Percentiles rank a stretch among this genome's conserved stretches.
These are phyloP conservation scores for Ormosia emarginata DNA, from an alignment of 306 rosid species.

Conservation along the genomic window DNA sequence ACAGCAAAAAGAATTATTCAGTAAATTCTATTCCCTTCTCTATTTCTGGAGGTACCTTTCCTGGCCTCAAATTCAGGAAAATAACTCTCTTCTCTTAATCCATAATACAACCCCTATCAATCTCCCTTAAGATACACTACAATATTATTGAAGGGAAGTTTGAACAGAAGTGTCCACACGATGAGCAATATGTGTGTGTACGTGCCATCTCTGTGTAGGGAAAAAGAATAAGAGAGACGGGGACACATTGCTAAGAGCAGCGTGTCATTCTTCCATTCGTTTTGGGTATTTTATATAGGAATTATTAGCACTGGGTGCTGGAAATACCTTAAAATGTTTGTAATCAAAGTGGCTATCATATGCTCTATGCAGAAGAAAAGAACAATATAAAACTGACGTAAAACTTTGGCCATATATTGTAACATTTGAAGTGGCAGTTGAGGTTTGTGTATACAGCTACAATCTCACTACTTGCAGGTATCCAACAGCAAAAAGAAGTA, in stretches of 20 bases:
- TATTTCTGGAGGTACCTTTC: too few species aligned
- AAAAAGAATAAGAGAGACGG: background rate
- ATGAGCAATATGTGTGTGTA: too few species aligned
- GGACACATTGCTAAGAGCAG: background rate
- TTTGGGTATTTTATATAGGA: background rate
- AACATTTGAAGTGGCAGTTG: background rate
- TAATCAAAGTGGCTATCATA: constrained; percentile 10
- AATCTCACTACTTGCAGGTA: background rate
- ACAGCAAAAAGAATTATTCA: too few species aligned
- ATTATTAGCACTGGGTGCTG: background rate
- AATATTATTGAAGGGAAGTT: too few species aligned
- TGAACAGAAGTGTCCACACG: too few species aligned
- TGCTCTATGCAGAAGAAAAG: background rate
- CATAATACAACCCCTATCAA: too few species aligned
- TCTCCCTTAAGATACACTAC: too few species aligned
- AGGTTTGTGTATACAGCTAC: background rate
- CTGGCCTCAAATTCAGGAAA: too few species aligned
- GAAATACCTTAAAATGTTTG: background rate
- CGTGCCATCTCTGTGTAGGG: background rate
- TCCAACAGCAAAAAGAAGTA: background rate
- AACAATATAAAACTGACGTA: background rate
- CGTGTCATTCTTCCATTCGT: background rate
- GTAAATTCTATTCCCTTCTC: too few species aligned
- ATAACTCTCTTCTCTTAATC: too few species aligned
- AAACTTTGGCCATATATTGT: background rate